Evolutionary conservation across 495 filamentous ascomycete genomes (phyloP).

Genomic region (Antarctomyces pellizariae): DNA sequence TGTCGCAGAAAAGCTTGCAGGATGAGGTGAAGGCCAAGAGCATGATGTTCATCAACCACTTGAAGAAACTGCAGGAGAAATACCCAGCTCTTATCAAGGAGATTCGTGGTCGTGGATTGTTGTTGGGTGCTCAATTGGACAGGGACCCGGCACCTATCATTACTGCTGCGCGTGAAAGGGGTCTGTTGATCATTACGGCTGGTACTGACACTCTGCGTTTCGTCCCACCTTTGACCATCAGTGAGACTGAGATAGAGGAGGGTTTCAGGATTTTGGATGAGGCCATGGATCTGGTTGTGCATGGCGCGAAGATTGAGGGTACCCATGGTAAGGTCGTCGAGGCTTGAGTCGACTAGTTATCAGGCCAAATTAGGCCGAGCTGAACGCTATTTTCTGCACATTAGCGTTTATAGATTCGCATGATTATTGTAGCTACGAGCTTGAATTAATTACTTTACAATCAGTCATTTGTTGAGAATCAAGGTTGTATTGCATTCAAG

Average conservation of each 20-base stretch:
- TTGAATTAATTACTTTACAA: too few species aligned
- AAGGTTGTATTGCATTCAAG: too few species aligned
- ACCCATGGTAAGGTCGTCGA: too few species aligned
- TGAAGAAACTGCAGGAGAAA: conserved; percentile 34
- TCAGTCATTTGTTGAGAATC: too few species aligned
- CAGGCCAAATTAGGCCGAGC: too few species aligned
- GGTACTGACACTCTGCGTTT: conserved; percentile 76
- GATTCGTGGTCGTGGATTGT: conserved; percentile 60
- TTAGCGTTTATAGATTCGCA: too few species aligned
- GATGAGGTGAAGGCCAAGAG: conserved; percentile 38
- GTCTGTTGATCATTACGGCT: conserved; percentile 73
- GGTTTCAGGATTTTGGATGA: conserved; percentile 56
- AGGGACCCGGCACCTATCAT: conserved; percentile 47
- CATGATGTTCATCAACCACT: conserved; percentile 35
- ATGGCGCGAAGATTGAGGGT: too few species aligned
- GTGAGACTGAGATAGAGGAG: conserved; percentile 47
- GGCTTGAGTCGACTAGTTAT: too few species aligned
- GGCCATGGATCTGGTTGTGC: too few species aligned
- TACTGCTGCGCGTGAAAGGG: conserved; percentile 67
- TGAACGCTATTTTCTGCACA: too few species aligned
- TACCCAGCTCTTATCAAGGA: conserved; percentile 55
- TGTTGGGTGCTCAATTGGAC: conserved; percentile 62
- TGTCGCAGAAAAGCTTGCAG: conserved; percentile 42
- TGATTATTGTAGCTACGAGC: too few species aligned
- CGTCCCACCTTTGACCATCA: conserved; percentile 61